These are phyloP conservation scores for Penicillium sp. DNA, from an alignment of 2,329 filamentous ascomycete species.

Conservation along the genomic window DNA sequence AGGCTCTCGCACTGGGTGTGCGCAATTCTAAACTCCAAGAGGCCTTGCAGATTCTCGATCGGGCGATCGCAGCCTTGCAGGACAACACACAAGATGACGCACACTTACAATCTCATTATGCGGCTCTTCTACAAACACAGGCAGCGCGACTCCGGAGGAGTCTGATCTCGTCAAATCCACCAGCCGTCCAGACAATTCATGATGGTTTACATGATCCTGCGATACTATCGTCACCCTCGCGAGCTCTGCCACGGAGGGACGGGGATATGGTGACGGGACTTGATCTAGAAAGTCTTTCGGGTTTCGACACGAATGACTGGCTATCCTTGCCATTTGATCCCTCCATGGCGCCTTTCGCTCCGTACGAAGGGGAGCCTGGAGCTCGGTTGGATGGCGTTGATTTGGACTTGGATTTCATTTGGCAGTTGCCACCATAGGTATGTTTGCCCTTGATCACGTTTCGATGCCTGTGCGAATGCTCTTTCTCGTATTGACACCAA, in stretches of 20 bases:
- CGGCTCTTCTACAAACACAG: constrained; percentile 45
- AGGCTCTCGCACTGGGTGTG: constrained; percentile 48
- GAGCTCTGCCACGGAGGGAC: neutral
- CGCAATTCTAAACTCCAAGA: constrained; percentile 47
- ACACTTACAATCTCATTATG: constrained; percentile 50
- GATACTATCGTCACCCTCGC: neutral
- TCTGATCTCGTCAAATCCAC: constrained; percentile 16
- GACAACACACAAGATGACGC: constrained; percentile 50
- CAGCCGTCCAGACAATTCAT: neutral
- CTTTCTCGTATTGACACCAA: too few species aligned
- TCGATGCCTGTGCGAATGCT: neutral
- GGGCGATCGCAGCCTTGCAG: constrained; percentile 45
- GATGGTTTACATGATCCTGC: neutral
- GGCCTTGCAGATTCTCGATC: constrained; percentile 46
- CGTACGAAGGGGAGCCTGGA: constrained; percentile 17
- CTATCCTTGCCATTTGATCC: constrained; percentile 32
- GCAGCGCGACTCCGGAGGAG: constrained; percentile 27
- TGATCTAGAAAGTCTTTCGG: neutral
- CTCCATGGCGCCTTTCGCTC: constrained; percentile 32
- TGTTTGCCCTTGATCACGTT: neutral
- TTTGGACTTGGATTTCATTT: constrained; percentile 34
- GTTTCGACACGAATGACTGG: constrained; percentile 26
- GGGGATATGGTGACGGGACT: neutral
- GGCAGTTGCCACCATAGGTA: constrained; percentile 28
- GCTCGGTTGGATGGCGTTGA: constrained; percentile 27